Evolutionary conservation across 805 yeast genomes (phyloP), one percentile per base, ranked within the genome.

Genomic region (Teunomyces gatunensis): DNA sequence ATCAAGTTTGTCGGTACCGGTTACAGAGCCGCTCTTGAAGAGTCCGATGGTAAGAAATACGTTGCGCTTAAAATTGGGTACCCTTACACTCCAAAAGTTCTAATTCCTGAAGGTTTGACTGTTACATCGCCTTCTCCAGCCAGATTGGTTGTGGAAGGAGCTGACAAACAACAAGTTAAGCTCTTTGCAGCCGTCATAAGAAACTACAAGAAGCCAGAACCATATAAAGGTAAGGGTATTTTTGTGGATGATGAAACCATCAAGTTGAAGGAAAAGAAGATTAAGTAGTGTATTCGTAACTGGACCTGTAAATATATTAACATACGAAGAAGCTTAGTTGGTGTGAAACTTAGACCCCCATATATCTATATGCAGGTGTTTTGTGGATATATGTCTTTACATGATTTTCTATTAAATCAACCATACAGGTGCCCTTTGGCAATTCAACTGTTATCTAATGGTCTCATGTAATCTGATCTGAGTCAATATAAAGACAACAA

Each of bases 181-280:
- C 76, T 85, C 46, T 89, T 88, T 68, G 99, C 98, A 15, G 96
- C 96, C 12, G 81, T 82, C 48, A 76, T 94, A 54, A 84, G 98
- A 67, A 81, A 80, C 58, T 82, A 82, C 75, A 89, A 88, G 65
- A 96, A 96, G 51, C 99, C 99, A 40, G 99, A 94, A 73, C 97
- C 97, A 34, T 94, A 94, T 69, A 94, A 94, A 73, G 99, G 99
- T 64, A 95, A 95, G 59, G 99, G 99, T 63, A 86, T 94, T 43
- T 94, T 86, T 64, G 85, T 94, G 44, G 87, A 91, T 67, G 87
- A 83, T 61, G 98, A 94, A 74, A 89, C 95, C 43, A 86, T 94
- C 67, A 84, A 83, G 64, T 76, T 92, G 63, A 94, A 94, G 79
- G 89, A 85, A 57, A 89, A 89, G 79, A 92, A 90, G 79, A 88